These are phyloP conservation scores for Cyclotella cryptica DNA, from an alignment of 108 stramenopile species.

Conservation along the genomic window DNA sequence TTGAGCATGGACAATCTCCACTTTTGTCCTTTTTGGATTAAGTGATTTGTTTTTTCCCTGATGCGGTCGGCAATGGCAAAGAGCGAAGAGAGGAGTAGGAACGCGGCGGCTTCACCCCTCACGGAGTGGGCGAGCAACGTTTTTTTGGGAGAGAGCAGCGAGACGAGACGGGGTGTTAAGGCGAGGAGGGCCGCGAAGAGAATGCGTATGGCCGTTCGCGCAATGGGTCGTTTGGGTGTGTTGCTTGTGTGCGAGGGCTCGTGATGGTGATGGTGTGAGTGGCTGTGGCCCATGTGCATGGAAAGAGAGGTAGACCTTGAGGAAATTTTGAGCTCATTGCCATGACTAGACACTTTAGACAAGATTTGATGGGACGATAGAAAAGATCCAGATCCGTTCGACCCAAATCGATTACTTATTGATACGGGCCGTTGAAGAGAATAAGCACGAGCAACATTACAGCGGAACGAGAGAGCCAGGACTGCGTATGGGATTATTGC, in stretches of 20 bases:
- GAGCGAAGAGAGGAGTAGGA: slow-evolving; percentile 35
- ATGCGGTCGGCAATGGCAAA: slow-evolving; percentile 48
- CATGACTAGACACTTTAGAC: not conserved
- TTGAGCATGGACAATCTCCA: slow-evolving; percentile 58
- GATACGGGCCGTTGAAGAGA: too few relatives aligned
- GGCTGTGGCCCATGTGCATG: slow-evolving; percentile 65
- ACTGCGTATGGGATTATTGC: too few relatives aligned
- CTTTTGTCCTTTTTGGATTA: slow-evolving; percentile 45
- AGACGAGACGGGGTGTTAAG: slow-evolving; percentile 32
- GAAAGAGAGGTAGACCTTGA: slow-evolving; percentile 23
- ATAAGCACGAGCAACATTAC: too few relatives aligned
- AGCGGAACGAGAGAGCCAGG: too few relatives aligned
- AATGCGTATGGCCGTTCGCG: slow-evolving; percentile 54
- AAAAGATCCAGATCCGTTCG: not conserved
- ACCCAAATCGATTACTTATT: too few relatives aligned
- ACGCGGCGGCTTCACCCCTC: slow-evolving; percentile 49
- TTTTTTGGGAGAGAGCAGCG: slow-evolving; percentile 53
- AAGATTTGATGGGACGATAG: not conserved
- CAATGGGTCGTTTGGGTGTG: slow-evolving; percentile 2
- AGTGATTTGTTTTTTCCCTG: slow-evolving; percentile 44
- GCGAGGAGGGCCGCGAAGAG: slow-evolving; percentile 52
- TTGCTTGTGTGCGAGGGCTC: slow-evolving; percentile 12
- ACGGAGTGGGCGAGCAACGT: not conserved
- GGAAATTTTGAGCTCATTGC: not conserved
- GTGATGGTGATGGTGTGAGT: slow-evolving; percentile 51